phyloP scores from a whole-genome alignment of 495 filamentous ascomycete genomes.

The Apodospora peruviana region DNA sequence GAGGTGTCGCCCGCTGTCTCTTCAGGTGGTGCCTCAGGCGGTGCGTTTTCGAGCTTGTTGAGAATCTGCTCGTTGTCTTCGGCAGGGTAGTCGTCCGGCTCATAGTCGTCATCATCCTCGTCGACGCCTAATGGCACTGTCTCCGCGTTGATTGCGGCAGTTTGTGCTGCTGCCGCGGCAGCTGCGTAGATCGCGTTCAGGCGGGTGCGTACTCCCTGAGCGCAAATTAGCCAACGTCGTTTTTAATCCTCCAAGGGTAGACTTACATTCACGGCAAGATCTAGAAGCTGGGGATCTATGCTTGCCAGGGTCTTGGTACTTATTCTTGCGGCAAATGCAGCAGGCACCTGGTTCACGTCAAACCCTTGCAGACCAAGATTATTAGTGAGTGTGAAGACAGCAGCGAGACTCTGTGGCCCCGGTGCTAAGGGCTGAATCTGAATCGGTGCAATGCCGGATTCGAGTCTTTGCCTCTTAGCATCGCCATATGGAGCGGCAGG shows the following conservation, averaged over 20 bases:
- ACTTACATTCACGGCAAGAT: slow-evolving; percentile 60
- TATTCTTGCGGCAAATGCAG: slow-evolving; percentile 69
- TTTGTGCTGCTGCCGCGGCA: slow-evolving; percentile 19
- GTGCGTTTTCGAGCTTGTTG: slow-evolving; percentile 62
- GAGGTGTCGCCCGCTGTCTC: slow-evolving; percentile 28
- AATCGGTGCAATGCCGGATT: slow-evolving; percentile 30
- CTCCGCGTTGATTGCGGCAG: slow-evolving; percentile 40
- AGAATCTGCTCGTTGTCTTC: slow-evolving; percentile 68
- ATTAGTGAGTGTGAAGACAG: slow-evolving; percentile 77
- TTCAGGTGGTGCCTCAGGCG: slow-evolving; percentile 40
- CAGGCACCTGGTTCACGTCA: slow-evolving; percentile 72
- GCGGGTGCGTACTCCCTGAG: slow-evolving; percentile 35
- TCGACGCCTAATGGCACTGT: slow-evolving; percentile 48
- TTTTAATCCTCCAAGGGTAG: slow-evolving; percentile 7
- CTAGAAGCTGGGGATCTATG: slow-evolving; percentile 58
- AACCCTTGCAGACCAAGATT: slow-evolving; percentile 70
- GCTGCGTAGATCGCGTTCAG: slow-evolving; percentile 25
- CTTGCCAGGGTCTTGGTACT: slow-evolving; percentile 61
- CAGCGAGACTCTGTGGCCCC: slow-evolving; percentile 68
- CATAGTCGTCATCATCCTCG: slow-evolving; percentile 82
- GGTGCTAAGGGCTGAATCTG: slow-evolving; percentile 61
- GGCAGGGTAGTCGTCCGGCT: slow-evolving; percentile 69
- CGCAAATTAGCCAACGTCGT: slow-evolving; percentile 20
- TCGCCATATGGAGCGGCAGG: slow-evolving; percentile 51
- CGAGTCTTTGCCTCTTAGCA: slow-evolving; percentile 34